These are phyloP conservation scores for Pichia sp. DNA, from an alignment of 1,139 yeast genomes.

Conservation along the genomic window DNA sequence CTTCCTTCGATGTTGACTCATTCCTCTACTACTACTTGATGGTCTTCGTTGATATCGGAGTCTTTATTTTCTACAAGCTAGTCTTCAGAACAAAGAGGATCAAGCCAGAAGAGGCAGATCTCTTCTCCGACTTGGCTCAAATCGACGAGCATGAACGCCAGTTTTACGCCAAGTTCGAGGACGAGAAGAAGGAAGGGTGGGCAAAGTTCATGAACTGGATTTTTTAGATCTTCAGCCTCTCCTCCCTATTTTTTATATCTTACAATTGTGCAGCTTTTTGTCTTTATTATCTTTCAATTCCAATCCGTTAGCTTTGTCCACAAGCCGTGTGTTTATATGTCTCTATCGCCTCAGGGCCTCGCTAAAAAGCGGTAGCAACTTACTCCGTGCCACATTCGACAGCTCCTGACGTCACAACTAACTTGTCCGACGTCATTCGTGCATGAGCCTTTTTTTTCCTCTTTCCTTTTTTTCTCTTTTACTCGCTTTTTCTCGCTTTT, in stretches of 20 bases:
- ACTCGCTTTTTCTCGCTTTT: neutral
- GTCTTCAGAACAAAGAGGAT: conserved; percentile 41
- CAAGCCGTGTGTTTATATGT: too few relatives aligned
- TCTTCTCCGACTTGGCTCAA: conserved; percentile 30
- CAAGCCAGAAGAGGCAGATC: conserved; percentile 44
- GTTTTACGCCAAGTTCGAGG: conserved; percentile 7
- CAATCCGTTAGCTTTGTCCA: neutral
- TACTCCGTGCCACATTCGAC: neutral
- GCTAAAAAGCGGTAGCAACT: neutral
- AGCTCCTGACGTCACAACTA: too few relatives aligned
- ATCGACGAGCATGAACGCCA: conserved; percentile 25
- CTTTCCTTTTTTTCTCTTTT: neutral
- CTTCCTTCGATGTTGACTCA: conserved; percentile 39
- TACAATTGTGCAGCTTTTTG: neutral
- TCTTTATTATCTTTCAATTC: neutral
- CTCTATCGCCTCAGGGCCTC: too few relatives aligned
- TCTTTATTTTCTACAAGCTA: conserved; percentile 38
- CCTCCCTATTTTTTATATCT: neutral
- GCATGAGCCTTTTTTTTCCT: neutral
- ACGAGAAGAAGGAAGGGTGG: neutral
- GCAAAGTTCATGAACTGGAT: conserved; percentile 2
- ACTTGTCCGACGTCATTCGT: neutral
- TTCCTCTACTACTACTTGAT: conserved; percentile 45
- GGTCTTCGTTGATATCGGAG: conserved; percentile 37
- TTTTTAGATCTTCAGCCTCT: neutral